Conservation (phyloP, 1,284 basidiomycete species). For the Agroathelia rolfsii region DNA sequence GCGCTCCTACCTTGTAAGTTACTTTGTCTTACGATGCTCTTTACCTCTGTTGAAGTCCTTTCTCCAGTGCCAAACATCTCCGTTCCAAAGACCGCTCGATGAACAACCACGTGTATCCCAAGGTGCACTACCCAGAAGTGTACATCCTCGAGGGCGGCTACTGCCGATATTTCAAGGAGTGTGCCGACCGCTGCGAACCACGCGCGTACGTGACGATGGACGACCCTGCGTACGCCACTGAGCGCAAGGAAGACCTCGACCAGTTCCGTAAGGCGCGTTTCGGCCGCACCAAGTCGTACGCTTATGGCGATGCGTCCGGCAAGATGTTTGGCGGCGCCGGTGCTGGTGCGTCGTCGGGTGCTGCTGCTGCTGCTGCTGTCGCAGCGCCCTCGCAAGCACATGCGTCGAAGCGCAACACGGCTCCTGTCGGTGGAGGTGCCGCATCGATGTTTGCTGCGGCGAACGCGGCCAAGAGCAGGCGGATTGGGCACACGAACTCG, state of each 20-base stretch:
- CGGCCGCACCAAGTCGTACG: slow-evolving; percentile 80
- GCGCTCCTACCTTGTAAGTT: slow-evolving; percentile 89
- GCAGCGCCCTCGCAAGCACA: slow-evolving; percentile 23
- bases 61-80: slow-evolving; percentile 76
- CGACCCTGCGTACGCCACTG: slow-evolving; percentile 73
- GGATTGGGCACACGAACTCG: no score
- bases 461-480: slow-evolving; percentile 48
- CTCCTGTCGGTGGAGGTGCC: slow-evolving; percentile 36
- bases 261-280: slow-evolving; percentile 86
- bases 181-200: slow-evolving; percentile 67
- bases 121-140: slow-evolving; percentile 91
- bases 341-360: no score
- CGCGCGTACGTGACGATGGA: slow-evolving; percentile 88
- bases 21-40: slow-evolving; percentile 9
- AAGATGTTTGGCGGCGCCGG: no score
- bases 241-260: slow-evolving; percentile 79
- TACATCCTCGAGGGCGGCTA: slow-evolving; percentile 98
- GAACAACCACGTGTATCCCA: slow-evolving; percentile 86
- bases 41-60: slow-evolving; percentile 10
- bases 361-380: no score
- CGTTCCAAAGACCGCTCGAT: slow-evolving; percentile 83
- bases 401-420: slow-evolving; percentile 51
- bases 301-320: slow-evolving; percentile 61
- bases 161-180: slow-evolving; percentile 73
- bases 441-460: slow-evolving; percentile 61